A percentile compares a stretch with the other conserved stretches of the same genome.
Conservation (phyloP, 108 stramenopile genomes). For the Schizochytrium sp. region DNA sequence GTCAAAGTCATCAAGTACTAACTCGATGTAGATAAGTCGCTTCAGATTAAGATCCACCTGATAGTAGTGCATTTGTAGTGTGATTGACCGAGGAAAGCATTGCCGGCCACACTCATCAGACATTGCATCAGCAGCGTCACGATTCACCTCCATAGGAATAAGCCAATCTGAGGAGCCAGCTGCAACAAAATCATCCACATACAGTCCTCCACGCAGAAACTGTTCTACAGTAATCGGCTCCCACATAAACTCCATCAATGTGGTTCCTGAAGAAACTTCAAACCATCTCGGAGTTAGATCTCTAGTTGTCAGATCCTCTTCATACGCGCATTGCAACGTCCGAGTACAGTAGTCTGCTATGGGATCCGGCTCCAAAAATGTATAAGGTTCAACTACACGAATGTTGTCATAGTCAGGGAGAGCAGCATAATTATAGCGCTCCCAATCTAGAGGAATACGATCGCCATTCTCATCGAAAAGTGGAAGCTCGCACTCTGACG, state of each 20-base stretch:
- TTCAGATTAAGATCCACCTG: slow-evolving; percentile 78
- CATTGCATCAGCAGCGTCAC: slow-evolving; percentile 74
- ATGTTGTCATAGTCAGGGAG: slow-evolving; percentile 84
- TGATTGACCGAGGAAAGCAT: slow-evolving; percentile 82
- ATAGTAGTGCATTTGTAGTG: slow-evolving; percentile 82
- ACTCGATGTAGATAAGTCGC: slow-evolving; percentile 76
- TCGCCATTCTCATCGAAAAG: slow-evolving; percentile 57
- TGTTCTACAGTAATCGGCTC: slow-evolving; percentile 78
- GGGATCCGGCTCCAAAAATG: slow-evolving; percentile 78
- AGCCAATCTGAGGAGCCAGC: slow-evolving; percentile 74
- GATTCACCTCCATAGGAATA: slow-evolving; percentile 79
- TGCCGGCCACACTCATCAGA: slow-evolving; percentile 73
- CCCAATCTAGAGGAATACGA: slow-evolving; percentile 67
- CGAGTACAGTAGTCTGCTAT: slow-evolving; percentile 83
- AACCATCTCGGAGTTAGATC: slow-evolving; percentile 85
- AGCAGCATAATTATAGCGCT: slow-evolving; percentile 75
- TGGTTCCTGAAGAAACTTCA: slow-evolving; percentile 76
- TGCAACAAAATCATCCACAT: slow-evolving; percentile 65
- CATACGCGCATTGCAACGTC: slow-evolving; percentile 77
- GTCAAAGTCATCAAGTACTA: slow-evolving; percentile 82
- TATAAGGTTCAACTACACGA: slow-evolving; percentile 74
- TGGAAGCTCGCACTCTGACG: slow-evolving; percentile 67
- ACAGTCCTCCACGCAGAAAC: slow-evolving; percentile 66
- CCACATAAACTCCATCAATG: slow-evolving; percentile 80
- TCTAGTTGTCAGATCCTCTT: slow-evolving; percentile 73